These are phyloP conservation scores for Alternaria viburni DNA, from an alignment of 2,329 filamentous ascomycete genomes.

Conservation along the genomic window DNA sequence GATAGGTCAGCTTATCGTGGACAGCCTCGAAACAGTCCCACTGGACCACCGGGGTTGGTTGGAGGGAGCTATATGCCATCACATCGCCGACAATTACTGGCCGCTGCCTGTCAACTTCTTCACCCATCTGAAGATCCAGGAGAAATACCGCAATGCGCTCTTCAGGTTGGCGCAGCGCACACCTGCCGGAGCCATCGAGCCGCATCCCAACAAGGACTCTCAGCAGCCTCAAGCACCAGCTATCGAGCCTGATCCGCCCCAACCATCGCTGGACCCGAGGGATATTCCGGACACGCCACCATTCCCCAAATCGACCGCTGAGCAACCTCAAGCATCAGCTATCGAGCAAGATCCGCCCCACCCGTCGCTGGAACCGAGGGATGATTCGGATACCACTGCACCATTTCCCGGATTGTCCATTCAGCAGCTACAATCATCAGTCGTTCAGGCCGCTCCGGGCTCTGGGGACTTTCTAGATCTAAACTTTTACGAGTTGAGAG, in stretches of 20 bases:
- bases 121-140: conserved; percentile 18
- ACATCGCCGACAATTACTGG: conserved; percentile 26
- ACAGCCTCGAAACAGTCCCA: neutral
- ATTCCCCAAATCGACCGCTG: neutral
- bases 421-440: neutral
- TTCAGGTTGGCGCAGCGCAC: neutral
- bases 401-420: neutral
- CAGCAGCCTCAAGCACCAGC: neutral
- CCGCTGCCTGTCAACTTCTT: conserved; percentile 14
- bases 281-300: neutral
- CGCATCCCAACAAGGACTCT: neutral
- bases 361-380: neutral
- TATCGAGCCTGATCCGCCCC: neutral
- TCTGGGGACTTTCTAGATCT: neutral
- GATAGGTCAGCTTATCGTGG: conserved; percentile 20
- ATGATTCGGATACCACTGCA: neutral
- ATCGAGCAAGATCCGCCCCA: neutral
- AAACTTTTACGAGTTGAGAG: neutral
- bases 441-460: neutral
- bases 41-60: neutral
- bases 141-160: conserved; percentile 20
- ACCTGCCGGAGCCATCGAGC: neutral
- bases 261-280: neutral
- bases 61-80: conserved; percentile 23
- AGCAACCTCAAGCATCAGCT: neutral